Evolutionary conservation across 352 stramenopile genomes (phyloP), one percentile per base, ranked within the genome.

Genomic region (Pythium pyrilobum): DNA sequence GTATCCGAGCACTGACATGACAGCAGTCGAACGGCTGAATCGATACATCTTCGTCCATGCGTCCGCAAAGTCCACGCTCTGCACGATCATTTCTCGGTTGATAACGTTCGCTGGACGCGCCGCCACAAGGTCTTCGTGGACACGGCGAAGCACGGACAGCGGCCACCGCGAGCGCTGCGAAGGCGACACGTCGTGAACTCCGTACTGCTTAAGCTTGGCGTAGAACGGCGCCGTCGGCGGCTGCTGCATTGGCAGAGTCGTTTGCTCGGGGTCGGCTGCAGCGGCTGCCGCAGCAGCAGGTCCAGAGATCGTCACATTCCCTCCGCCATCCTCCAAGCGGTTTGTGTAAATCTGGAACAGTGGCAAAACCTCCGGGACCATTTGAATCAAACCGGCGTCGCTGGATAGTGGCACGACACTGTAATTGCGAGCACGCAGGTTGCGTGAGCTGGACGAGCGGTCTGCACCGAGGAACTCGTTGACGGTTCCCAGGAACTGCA

Each of bases 1-100:
- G 40, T 96, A 95, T 3, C 89, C 90, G 5, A 96, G 63, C 1
- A 94, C 83, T 5, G 80, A 92, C 77, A 92, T 96, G 20, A 95
- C 81, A 6, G 89, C 89, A 12, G 93, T 60, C 0, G 77, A 93
- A 37, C 81, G 86, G 55, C 63, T 72, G 39, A 94, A 74, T 3
- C 81, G 67, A 24, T 54, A 59, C 24, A 51, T 72, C 28, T 91
- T 93, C 1, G 37, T 52, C 73, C 78, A 87, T 16, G 67, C 72
- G 44, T 91, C 80, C 10, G 69, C 65, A n/a, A 92, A 69, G 48
- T 89, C 78, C 1, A 55, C 43, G 44, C 72, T 85, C 7, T 67
- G 69, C 9, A 66, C 33, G 29, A 85, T 37, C 18, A 95, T 67
- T 27, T 92, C 81, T 20, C 85, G 74, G 20, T 79, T 56, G 25